phyloP scores from a whole-genome alignment of 352 stramenopile genomes.

The Phytophthora foliorum region DNA sequence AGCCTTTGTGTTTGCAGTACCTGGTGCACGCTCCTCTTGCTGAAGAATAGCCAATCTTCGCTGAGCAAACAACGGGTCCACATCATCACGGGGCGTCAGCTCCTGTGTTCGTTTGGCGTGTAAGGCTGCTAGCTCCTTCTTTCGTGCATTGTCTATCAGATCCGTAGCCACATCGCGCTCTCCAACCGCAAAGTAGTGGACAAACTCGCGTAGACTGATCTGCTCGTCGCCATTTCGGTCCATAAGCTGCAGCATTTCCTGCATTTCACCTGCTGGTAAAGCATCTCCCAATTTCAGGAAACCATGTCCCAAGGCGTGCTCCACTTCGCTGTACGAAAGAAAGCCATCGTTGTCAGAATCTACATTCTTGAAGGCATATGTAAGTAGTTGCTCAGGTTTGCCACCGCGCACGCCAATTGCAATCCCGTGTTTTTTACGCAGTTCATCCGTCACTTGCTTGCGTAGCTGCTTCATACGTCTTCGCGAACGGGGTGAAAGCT shows the following conservation, averaged over 20 bases:
- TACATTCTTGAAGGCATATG: conserved; percentile 85
- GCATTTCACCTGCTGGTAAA: conserved; percentile 63
- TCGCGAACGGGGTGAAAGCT: conserved; percentile 66
- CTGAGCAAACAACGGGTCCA: conserved; percentile 46
- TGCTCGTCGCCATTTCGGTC: conserved; percentile 74
- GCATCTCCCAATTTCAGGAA: conserved; percentile 60
- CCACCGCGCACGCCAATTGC: conserved; percentile 69
- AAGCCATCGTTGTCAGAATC: conserved; percentile 80
- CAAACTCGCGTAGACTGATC: conserved; percentile 87
- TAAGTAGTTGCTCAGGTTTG: conserved; percentile 72
- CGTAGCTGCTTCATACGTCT: conserved; percentile 76
- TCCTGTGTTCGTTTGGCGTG: conserved; percentile 57
- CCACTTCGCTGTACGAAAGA: conserved; percentile 77
- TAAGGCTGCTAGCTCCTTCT: conserved; percentile 66
- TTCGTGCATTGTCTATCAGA: conserved; percentile 69
- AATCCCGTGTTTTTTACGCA: conserved; percentile 62
- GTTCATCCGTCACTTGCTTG: conserved; percentile 63
- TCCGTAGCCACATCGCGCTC: conserved; percentile 68
- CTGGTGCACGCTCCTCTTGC: background rate
- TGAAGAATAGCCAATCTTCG: conserved; percentile 15
- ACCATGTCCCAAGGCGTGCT: conserved; percentile 65
- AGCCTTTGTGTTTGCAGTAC: background rate
- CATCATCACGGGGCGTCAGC: conserved; percentile 60
- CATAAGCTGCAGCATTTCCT: conserved; percentile 81
- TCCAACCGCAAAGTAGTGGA: conserved; percentile 81